Evolutionary conservation across 352 stramenopile genomes (phyloP), one percentile per base, ranked within the genome.

Genomic region (Phytophthora crassamura): DNA sequence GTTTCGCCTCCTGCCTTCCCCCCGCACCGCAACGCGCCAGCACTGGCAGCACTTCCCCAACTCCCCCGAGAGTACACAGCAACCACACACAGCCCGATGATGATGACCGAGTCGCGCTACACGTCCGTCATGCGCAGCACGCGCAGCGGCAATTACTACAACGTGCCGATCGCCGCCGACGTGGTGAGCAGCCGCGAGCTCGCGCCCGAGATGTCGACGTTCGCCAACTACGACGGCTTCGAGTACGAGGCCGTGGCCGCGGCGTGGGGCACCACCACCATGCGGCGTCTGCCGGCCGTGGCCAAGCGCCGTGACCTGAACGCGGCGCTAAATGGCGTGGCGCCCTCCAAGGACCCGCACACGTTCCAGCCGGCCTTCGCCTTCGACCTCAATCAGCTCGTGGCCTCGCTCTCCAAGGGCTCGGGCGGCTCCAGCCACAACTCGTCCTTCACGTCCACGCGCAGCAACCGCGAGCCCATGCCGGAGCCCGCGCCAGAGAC

Each of bases 131-230:
- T 88, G 74, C 78, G 78, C 68, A 80, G 76, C 50, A 82, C 76
- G 50, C 72, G 70, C 58, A 88, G 78, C 59, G 76, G 74, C 57
- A 88, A 88, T 43, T 88, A 84, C 55, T 88, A 88, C 67, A 79
- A 85, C 57, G 64, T 88, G 22, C 78, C 78, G 11, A 62, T 84
- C 42, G 61, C 71, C 12, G 50, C 73, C 16, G 60, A 74, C 22
- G 36, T 60, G n/a, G 11, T 65, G 49, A 42, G 18, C 25, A 52
- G 36, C 33, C 53, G 30, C 36, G 64, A 69, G 41, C 55, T 69
- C 14, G 18, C 32, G 25, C 39, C 56, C 39, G 48, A 74, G 25
- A 67, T 58, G 34, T 52, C 54, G 36, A 67, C 59, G 25, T 64
- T 78, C 51, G 22, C 38, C 40, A 52, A n/a, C 34, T 59, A 66